phyloP scores from a whole-genome alignment of 2,329 filamentous ascomycete species.

The Alternaria consortialis region DNA sequence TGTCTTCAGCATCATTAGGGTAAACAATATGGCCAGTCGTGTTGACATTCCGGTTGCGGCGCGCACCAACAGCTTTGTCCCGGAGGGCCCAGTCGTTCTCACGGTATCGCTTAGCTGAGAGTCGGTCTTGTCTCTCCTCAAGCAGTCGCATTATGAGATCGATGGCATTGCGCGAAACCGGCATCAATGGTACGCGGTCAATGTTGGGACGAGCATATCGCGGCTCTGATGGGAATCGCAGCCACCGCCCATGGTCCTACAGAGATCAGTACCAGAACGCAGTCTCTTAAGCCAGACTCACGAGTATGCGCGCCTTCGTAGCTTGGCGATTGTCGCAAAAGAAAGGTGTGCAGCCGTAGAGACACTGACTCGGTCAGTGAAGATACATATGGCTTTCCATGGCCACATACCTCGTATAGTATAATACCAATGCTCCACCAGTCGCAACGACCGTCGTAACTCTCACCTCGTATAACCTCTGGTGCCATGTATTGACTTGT shows the following conservation, averaged over 20 bases:
- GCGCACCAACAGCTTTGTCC: slow-evolving; percentile 36
- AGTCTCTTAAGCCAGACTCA: slow-evolving; percentile 52
- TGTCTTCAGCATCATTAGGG: slow-evolving; percentile 83
- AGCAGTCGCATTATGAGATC: slow-evolving; percentile 79
- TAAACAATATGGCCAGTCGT: slow-evolving; percentile 74
- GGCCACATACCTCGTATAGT: slow-evolving; percentile 73
- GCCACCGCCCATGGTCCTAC: slow-evolving; percentile 73
- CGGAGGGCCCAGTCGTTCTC: slow-evolving; percentile 64
- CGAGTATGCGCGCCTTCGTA: slow-evolving; percentile 86
- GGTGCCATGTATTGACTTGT: slow-evolving; percentile 99
- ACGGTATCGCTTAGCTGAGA: slow-evolving; percentile 79
- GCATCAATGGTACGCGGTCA: slow-evolving; percentile 48
- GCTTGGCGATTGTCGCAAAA: slow-evolving; percentile 80
- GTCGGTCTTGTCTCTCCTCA: slow-evolving; percentile 75
- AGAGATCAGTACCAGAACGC: slow-evolving; percentile 21
- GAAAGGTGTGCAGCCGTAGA: slow-evolving; percentile 93
- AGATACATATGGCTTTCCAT: not conserved
- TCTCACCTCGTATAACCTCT: slow-evolving; percentile 82
- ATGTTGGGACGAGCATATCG: slow-evolving; percentile 63
- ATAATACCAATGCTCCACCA: slow-evolving; percentile 98
- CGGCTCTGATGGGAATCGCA: slow-evolving; percentile 72
- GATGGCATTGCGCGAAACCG: slow-evolving; percentile 75
- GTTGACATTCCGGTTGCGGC: slow-evolving; percentile 39
- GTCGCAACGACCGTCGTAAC: slow-evolving; percentile 92
- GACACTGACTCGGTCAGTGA: slow-evolving; percentile 62